Evolutionary conservation across 1,284 basidiomycete species (phyloP), one percentile per base, ranked within the genome.

Genomic region (Earliella scabrosa): DNA sequence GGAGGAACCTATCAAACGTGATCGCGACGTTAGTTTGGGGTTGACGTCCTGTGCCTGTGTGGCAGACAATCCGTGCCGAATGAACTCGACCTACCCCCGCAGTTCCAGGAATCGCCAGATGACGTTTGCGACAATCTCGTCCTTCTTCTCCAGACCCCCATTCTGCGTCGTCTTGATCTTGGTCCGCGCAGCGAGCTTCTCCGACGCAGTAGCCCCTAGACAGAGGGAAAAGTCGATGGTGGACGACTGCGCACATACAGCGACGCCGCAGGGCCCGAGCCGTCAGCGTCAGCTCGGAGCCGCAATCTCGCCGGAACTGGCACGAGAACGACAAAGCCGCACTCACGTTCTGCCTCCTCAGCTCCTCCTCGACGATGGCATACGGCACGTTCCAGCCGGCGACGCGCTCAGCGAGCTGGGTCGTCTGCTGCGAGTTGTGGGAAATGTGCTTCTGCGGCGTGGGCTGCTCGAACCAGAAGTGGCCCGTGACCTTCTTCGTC

Each of bases 201-300:
- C 90, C 43, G 82, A 80, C 41, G 85, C 82, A 23, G 97, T 95
- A 18, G 97, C 95, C 23, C 95, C 95, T 45, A 99, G 80, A 72
- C 97, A 98, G 35, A 99, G 80, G 35, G 92, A 90, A 65, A 99
- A 93, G 73, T 99, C 97, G 68, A 98, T 98, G n/a, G 96, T 98
- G 0, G 95, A 90, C 8, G 92, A 95, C 92, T 95, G 65, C 36
- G 50, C 57, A 55, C 23, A 27, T 21, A 45, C 45, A 31, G 20
- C 55, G 54, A 39, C 24, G 40, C 51, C 60, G 54, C 50, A 57
- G 53, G 23, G 47, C 44, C 40, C 48, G 54, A 45, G 29, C 6
- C 29, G 29, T 13, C 29, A 27, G 44, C 16, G 58, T 45, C 35
- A 51, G 48, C 58, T 50, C 55, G 41, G 48, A 23, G 39, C 52